Evolutionary conservation across 2,329 filamentous ascomycete genomes (phyloP).

Genomic region (Neoascochyta sp.): DNA sequence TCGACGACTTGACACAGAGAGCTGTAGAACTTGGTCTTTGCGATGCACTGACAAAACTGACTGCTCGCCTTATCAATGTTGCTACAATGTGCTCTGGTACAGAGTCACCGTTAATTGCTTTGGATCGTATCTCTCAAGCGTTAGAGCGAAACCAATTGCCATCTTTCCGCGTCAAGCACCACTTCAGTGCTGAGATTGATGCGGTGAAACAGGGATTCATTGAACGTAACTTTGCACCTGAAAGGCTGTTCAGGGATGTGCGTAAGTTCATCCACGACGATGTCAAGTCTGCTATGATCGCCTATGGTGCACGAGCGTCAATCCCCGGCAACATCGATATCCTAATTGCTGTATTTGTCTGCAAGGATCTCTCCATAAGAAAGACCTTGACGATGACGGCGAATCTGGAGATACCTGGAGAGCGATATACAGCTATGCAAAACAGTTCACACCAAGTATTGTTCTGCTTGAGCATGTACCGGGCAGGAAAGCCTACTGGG

Average conservation of each 20-base stretch:
- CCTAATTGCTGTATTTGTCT: constrained; percentile 69
- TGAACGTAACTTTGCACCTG: constrained; percentile 44
- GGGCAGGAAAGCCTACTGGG: constrained; percentile 54
- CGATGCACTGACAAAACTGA: constrained; percentile 35
- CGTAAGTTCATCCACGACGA: constrained; percentile 43
- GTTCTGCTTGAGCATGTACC: constrained; percentile 71
- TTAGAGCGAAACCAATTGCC: constrained; percentile 11
- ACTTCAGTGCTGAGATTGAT: constrained; percentile 48
- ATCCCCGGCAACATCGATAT: constrained; percentile 61
- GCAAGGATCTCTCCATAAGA: constrained; percentile 67
- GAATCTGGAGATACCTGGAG: constrained; percentile 65
- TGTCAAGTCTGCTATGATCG: constrained; percentile 58
- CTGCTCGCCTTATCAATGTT: constrained; percentile 48
- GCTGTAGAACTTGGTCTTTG: constrained; percentile 34
- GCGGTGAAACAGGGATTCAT: constrained; percentile 48
- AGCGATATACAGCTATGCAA: constrained; percentile 57
- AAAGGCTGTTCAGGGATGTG: constrained; percentile 45
- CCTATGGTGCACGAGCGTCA: constrained; percentile 57
- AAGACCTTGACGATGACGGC: constrained; percentile 52
- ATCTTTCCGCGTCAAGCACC: constrained; percentile 33
- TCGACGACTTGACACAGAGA: constrained; percentile 46
- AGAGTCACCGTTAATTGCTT: constrained; percentile 66
- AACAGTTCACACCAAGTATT: constrained; percentile 55
- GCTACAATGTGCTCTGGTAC: constrained; percentile 78
- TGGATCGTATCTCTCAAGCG: constrained; percentile 51